These are phyloP conservation scores for Allantophomopsis lycopodina DNA, from an alignment of 2,329 filamentous ascomycete genomes.

Conservation along the genomic window DNA sequence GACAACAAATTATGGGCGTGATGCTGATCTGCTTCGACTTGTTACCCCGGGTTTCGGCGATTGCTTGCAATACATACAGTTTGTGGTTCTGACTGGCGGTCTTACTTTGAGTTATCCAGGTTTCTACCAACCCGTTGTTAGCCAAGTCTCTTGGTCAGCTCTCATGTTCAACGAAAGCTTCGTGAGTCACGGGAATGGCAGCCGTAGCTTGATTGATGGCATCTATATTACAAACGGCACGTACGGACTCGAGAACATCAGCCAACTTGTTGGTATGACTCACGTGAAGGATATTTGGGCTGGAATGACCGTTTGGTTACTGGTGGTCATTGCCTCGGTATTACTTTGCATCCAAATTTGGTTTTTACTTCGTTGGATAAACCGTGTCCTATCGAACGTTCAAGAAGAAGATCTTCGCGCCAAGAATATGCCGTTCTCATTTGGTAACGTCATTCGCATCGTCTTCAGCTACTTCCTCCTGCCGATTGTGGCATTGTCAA, in stretches of 20 bases:
- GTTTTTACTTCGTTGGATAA: constrained; percentile 65
- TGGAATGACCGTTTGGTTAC: constrained; percentile 83
- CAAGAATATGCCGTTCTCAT: constrained; percentile 82
- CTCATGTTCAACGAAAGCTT: constrained; percentile 92
- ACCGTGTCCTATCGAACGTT: constrained; percentile 55
- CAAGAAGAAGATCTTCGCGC: constrained; percentile 77
- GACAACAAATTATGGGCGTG: constrained; percentile 95
- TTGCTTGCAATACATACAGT: constrained; percentile 94
- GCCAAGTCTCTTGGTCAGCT: constrained; percentile 75
- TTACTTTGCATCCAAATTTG: constrained; percentile 61
- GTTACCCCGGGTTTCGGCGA: constrained; percentile 95
- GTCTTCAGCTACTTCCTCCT: constrained; percentile 88
- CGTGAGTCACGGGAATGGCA: constrained; percentile 53
- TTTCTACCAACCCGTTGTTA: constrained; percentile 84
- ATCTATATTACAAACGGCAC: constrained; percentile 70
- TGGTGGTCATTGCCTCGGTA: constrained; percentile 58
- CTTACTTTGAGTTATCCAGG: constrained; percentile 83
- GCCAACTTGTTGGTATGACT: constrained; percentile 72
- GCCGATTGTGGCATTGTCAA: constrained; percentile 72
- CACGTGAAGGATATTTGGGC: constrained; percentile 75
- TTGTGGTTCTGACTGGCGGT: constrained; percentile 75
- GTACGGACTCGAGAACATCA: constrained; percentile 68
- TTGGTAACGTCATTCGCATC: constrained; percentile 69
- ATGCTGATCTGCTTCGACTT: constrained; percentile 78
- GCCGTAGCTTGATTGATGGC: constrained; percentile 61